phyloP scores from a whole-genome alignment of 768 basidiomycete genomes.

The Mycena chlorophos region DNA sequence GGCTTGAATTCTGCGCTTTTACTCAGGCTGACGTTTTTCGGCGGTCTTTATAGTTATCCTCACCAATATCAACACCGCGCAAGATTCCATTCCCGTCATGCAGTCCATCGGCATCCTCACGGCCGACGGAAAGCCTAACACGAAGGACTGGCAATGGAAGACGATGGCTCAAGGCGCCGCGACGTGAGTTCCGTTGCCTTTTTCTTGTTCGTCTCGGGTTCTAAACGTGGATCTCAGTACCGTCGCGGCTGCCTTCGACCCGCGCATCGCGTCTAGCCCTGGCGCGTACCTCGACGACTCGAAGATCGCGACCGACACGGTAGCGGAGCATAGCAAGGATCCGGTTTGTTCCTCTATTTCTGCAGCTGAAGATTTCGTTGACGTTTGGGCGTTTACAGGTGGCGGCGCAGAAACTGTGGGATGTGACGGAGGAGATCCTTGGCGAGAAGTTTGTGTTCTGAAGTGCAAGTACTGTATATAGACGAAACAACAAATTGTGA shows the following conservation, averaged over 20 bases:
- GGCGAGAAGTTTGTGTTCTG: background rate
- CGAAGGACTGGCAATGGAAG: background rate
- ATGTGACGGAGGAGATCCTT: conserved; percentile 1
- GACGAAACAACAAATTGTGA: too few species aligned
- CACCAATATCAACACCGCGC: conserved; percentile 5
- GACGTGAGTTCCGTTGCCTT: background rate
- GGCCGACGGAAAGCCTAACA: background rate
- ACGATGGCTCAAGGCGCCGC: background rate
- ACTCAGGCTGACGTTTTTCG: background rate
- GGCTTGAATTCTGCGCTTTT: too few species aligned
- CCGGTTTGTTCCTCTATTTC: background rate
- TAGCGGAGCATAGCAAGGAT: background rate
- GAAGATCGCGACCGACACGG: background rate
- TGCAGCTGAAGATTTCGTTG: too few species aligned
- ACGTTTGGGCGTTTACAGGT: background rate
- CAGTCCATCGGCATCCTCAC: conserved; percentile 1
- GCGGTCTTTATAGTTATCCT: background rate
- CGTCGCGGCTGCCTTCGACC: too few species aligned
- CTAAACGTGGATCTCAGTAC: background rate
- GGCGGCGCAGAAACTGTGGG: background rate
- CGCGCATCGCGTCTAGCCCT: background rate
- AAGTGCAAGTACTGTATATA: too few species aligned
- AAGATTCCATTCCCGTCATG: background rate
- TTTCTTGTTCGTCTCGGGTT: background rate
- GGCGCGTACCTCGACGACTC: conserved; percentile 6